Conservation (phyloP, 2,329 filamentous ascomycete genomes). For the Exophiala mesophila region DNA sequence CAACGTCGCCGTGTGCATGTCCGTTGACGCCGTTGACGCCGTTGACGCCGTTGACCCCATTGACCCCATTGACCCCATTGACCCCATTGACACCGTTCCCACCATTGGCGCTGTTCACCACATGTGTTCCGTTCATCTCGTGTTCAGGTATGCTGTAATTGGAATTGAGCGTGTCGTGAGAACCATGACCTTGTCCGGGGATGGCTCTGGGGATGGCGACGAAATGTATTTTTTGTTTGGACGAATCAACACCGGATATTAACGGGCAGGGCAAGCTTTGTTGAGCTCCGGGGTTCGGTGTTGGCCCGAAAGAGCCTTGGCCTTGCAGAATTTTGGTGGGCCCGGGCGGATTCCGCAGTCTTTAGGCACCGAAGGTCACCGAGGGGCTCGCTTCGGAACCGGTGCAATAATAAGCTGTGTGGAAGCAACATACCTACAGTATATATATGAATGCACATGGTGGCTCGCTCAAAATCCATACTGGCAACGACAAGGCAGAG, state of each 20-base stretch:
- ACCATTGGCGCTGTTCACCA: neutral
- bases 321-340: neutral
- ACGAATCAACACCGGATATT: neutral
- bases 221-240: neutral
- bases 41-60: neutral
- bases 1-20: slow-evolving; percentile 26
- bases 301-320: no score
- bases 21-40: slow-evolving; percentile 12
- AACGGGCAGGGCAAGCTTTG: neutral
- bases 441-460: no score
- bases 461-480: no score
- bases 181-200: no score
- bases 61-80: neutral
- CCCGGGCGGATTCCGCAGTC: neutral
- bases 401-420: no score
- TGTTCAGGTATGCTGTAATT: neutral
- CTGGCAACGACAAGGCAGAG: no score
- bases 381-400: neutral
- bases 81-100: neutral
- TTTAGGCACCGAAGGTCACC: no score
- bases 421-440: no score
- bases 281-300: slow-evolving; percentile 2
- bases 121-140: neutral
- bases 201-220: neutral
- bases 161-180: neutral